Evolutionary conservation across 1,284 basidiomycete species (phyloP).

Genomic region (Irpex rosettiformis): DNA sequence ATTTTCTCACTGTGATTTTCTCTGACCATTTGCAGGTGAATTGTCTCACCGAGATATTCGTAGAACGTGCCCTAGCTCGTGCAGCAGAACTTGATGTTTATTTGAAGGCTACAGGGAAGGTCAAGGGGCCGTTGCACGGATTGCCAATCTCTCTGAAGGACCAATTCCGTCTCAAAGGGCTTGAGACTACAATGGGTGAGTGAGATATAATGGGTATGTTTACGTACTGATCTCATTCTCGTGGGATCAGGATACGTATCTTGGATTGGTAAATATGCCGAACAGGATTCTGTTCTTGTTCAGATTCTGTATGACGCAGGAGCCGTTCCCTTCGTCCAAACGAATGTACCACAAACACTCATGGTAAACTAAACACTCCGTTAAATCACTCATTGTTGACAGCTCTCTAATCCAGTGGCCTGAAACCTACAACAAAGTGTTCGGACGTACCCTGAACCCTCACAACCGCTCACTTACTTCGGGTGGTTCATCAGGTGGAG

Average conservation of each 20-base stretch:
- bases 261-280: slow-evolving; percentile 36
- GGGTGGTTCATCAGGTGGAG: slow-evolving; percentile 57
- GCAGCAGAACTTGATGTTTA: slow-evolving; percentile 44
- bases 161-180: slow-evolving; percentile 55
- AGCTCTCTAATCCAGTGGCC: slow-evolving; percentile 30
- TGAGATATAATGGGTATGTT: background rate
- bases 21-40: slow-evolving; percentile 33
- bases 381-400: slow-evolving; percentile 18
- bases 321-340: slow-evolving; percentile 45
- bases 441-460: slow-evolving; percentile 50
- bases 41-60: slow-evolving; percentile 49
- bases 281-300: slow-evolving; percentile 37
- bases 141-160: slow-evolving; percentile 55
- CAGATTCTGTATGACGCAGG: slow-evolving; percentile 39
- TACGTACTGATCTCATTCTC: background rate
- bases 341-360: slow-evolving; percentile 72
- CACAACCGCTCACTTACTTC: slow-evolving; percentile 45
- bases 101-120: slow-evolving; percentile 34
- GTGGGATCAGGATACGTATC: slow-evolving; percentile 41
- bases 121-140: slow-evolving; percentile 50
- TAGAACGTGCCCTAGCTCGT: slow-evolving; percentile 41
- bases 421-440: slow-evolving; percentile 39
- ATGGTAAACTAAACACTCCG: slow-evolving; percentile 19
- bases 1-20: slow-evolving; percentile 9
- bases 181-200: slow-evolving; percentile 55